A percentile compares a stretch with the other conserved stretches of the same genome.
These are phyloP conservation scores for Aspergillus sp. DNA, from an alignment of 2,329 filamentous ascomycete species.

Conservation along the genomic window DNA sequence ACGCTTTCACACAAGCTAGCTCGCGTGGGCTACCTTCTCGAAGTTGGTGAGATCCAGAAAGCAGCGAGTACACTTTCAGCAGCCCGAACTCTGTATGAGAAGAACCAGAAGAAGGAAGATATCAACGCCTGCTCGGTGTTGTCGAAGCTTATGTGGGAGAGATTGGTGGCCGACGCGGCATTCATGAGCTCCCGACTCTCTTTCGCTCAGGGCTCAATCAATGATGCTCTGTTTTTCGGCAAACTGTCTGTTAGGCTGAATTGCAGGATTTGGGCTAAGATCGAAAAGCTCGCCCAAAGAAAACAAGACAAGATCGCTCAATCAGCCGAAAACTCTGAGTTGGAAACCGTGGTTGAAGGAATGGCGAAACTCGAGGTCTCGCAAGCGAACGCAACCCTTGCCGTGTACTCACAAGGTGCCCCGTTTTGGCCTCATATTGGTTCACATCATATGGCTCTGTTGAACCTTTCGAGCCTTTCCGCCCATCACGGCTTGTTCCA, in stretches of 20 bases:
- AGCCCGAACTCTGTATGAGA: constrained; percentile 36
- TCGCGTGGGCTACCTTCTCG: constrained; percentile 72
- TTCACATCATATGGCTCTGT: constrained; percentile 69
- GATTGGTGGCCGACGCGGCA: constrained; percentile 60
- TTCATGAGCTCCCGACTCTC: constrained; percentile 67
- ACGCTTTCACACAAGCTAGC: constrained; percentile 66
- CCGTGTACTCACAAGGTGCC: constrained; percentile 58
- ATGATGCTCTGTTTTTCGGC: constrained; percentile 51
- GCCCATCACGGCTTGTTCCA: constrained; percentile 82
- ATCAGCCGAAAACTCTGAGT: constrained; percentile 28
- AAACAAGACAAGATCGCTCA: constrained; percentile 34
- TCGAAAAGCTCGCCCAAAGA: constrained; percentile 48
- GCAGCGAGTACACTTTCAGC: constrained; percentile 45
- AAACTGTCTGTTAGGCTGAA: constrained; percentile 53
- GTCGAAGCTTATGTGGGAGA: constrained; percentile 51
- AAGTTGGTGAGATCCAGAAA: constrained; percentile 66
- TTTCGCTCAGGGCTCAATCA: constrained; percentile 56
- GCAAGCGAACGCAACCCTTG: constrained; percentile 44
- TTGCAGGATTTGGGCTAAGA: constrained; percentile 53
- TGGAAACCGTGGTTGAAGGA: constrained; percentile 42
- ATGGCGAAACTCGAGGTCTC: constrained; percentile 44
- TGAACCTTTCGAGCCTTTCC: constrained; percentile 76
- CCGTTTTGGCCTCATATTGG: constrained; percentile 79
- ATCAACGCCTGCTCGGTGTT: constrained; percentile 38
- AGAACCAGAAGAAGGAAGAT: constrained; percentile 32